These are phyloP conservation scores for Potentilla sterilis DNA, from an alignment of 306 rosid species.

Conservation along the genomic window DNA sequence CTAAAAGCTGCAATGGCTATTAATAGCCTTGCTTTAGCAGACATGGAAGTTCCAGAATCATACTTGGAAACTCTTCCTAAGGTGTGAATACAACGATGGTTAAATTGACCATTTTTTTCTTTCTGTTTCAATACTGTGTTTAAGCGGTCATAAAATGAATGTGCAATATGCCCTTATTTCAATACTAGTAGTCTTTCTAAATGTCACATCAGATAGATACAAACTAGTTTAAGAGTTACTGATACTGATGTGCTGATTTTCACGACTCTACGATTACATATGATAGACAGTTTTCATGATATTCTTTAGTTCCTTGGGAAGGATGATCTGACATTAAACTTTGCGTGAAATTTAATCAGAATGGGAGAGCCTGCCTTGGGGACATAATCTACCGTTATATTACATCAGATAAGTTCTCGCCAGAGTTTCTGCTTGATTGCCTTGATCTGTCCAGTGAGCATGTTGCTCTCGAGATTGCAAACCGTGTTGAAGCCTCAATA, in stretches of 20 bases:
- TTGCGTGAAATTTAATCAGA: conserved; percentile 42
- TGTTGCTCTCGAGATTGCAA: conserved; percentile 87
- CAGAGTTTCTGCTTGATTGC: conserved; percentile 77
- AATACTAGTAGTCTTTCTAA: background rate
- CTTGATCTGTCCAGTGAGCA: conserved; percentile 94
- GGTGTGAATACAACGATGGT: conserved; percentile 33
- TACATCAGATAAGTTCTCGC: conserved; percentile 81
- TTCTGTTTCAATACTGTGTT: background rate
- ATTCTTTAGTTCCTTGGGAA: background rate
- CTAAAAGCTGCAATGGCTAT: conserved; percentile 88
- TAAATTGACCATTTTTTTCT: background rate
- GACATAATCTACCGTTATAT: conserved; percentile 81
- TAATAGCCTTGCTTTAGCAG: conserved; percentile 67
- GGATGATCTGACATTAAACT: background rate
- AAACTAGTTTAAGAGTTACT: background rate
- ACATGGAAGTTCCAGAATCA: conserved; percentile 89
- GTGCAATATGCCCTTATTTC: background rate
- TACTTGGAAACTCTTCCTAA: conserved; percentile 83
- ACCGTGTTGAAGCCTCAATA: conserved; percentile 81
- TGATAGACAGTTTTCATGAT: background rate
- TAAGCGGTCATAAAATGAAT: background rate
- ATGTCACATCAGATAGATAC: background rate
- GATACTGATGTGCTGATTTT: background rate
- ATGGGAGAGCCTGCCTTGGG: conserved; percentile 87
- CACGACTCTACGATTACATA: background rate